Evolutionary conservation across 495 filamentous ascomycete genomes (phyloP).

Genomic region (Daldinia concentrica): DNA sequence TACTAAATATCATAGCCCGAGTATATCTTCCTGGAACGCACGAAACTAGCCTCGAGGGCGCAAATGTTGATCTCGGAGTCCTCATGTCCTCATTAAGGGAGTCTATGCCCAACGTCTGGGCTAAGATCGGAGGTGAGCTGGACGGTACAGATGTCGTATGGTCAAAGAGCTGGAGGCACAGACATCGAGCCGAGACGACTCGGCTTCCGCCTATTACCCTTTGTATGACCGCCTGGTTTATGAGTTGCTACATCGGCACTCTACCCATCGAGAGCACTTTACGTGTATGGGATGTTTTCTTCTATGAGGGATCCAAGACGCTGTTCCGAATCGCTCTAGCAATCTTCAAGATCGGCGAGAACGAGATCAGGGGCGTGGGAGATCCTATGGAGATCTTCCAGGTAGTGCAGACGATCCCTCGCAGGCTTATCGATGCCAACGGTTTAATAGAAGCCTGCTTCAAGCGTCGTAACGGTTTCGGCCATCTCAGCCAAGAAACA

Average conservation of each 20-base stretch:
- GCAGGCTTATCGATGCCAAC: constrained; percentile 82
- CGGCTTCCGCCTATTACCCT: constrained; percentile 89
- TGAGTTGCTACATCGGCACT: constrained; percentile 94
- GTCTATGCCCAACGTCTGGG: constrained; percentile 84
- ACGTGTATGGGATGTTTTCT: constrained; percentile 94
- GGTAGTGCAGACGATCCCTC: constrained; percentile 89
- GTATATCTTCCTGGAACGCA: constrained; percentile 92
- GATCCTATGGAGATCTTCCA: constrained; percentile 98
- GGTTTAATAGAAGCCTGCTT: constrained; percentile 82
- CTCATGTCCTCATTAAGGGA: constrained; percentile 87
- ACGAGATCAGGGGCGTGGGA: constrained; percentile 77
- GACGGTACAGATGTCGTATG: constrained; percentile 62
- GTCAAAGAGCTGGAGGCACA: constrained; percentile 47
- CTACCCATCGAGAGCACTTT: constrained; percentile 89
- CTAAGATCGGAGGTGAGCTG: constrained; percentile 82
- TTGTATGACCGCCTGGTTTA: constrained; percentile 97
- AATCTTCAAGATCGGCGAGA: constrained; percentile 91
- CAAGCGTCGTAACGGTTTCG: constrained; percentile 80
- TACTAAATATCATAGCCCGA: constrained; percentile 91
- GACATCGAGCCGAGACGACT: constrained; percentile 49
- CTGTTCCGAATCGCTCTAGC: constrained; percentile 93
- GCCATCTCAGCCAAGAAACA: constrained; percentile 74
- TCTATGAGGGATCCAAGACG: constrained; percentile 94
- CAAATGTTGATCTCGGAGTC: constrained; percentile 93
- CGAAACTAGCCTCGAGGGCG: constrained; percentile 88